These are phyloP conservation scores for Microbotryomycetes sp. DNA, from an alignment of 1,284 basidiomycete genomes.

Conservation along the genomic window DNA sequence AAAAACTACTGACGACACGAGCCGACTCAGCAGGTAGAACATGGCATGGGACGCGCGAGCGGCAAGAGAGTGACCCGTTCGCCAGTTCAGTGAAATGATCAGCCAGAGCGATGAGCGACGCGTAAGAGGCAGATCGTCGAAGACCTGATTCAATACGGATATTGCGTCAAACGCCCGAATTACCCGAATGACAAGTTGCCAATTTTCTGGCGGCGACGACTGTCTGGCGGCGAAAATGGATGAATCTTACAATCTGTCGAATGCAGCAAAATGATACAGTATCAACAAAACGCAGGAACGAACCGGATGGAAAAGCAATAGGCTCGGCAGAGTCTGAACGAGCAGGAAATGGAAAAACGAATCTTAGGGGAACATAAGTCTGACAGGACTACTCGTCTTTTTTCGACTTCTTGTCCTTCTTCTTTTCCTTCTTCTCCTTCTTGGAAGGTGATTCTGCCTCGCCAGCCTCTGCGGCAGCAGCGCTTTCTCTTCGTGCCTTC, in stretches of 20 bases:
- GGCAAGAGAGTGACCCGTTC: too few relatives aligned
- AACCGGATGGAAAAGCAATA: not conserved
- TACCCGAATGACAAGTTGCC: too few relatives aligned
- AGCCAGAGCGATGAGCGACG: too few relatives aligned
- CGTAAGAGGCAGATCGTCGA: too few relatives aligned
- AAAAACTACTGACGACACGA: not conserved
- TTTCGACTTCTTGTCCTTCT: constrained; percentile 45
- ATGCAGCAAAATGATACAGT: not conserved
- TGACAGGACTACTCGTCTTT: not conserved
- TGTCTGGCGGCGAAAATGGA: too few relatives aligned
- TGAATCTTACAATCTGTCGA: not conserved
- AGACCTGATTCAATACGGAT: too few relatives aligned
- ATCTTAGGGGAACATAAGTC: too few relatives aligned
- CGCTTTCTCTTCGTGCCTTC: constrained; percentile 39
- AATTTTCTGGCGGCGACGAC: too few relatives aligned
- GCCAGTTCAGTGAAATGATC: too few relatives aligned
- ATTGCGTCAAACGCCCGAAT: too few relatives aligned
- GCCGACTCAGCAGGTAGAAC: not conserved
- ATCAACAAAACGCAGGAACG: not conserved
- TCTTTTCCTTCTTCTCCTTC: constrained; percentile 24
- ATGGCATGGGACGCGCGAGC: not conserved
- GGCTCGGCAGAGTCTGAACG: not conserved
- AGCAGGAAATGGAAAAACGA: not conserved
- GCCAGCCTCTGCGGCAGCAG: not conserved
- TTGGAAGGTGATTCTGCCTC: constrained; percentile 10